Conservation (phyloP, 108 stramenopile species). For the Asterionellopsis glacialis region DNA sequence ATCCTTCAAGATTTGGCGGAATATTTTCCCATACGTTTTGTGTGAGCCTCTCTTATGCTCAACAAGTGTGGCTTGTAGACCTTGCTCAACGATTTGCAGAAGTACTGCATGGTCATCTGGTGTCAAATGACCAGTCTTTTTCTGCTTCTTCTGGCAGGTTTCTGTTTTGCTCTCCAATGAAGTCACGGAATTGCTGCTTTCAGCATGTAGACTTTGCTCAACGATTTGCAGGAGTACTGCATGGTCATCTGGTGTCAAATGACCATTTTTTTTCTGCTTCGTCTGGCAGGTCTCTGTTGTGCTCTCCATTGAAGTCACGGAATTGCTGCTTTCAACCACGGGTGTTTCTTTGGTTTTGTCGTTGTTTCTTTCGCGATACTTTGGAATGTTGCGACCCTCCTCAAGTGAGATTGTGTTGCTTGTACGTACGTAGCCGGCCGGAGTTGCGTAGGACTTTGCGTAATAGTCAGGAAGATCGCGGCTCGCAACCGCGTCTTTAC, state of each 20-base stretch:
- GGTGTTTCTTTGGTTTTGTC: neutral
- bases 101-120: neutral
- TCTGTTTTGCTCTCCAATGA: neutral
- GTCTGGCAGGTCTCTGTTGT: too few relatives aligned
- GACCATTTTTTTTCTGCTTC: too few relatives aligned
- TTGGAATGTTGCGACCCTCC: neutral
- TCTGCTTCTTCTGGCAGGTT: too few relatives aligned
- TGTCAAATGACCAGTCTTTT: too few relatives aligned
- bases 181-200: neutral
- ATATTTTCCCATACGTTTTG: conserved; percentile 17
- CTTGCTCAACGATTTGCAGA: conserved; percentile 8
- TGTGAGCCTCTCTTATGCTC: conserved; percentile 10
- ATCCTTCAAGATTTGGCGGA: conserved; percentile 10
- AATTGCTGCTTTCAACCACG: neutral
- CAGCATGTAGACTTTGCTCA: conserved; percentile 3
- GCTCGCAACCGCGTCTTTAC: conserved; percentile 41
- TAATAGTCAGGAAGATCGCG: conserved; percentile 33
- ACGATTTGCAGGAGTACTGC: conserved; percentile 7
- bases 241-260: neutral
- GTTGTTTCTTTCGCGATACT: neutral
- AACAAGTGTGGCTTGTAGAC: conserved; percentile 4
- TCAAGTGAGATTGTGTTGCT: too few relatives aligned
- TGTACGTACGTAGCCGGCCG: conserved; percentile 10
- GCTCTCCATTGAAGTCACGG: neutral
- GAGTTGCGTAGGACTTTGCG: conserved; percentile 24